These are phyloP conservation scores for Skeletonema marinoi DNA, from an alignment of 108 stramenopile genomes.

Conservation along the genomic window DNA sequence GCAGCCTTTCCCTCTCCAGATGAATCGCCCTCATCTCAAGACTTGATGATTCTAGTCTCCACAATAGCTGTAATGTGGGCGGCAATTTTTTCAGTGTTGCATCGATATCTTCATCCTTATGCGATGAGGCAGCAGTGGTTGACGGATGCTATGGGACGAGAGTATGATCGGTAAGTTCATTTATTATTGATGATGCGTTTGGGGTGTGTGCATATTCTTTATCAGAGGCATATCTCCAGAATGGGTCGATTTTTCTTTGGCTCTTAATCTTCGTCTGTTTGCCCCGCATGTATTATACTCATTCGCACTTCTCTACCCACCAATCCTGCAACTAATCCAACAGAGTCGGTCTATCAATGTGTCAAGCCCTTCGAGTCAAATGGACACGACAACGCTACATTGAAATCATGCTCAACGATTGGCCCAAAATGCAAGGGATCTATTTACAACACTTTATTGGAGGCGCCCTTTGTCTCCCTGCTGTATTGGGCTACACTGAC, in stretches of 20 bases:
- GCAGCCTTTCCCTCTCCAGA: background rate
- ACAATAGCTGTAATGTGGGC: conserved; percentile 29
- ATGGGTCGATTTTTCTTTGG: too few relatives aligned
- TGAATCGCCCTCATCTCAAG: conserved; percentile 11
- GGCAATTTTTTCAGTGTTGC: conserved; percentile 10
- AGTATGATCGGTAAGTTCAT: conserved; percentile 18
- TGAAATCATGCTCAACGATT: conserved; percentile 21
- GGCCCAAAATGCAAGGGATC: conserved; percentile 31
- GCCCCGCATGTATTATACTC: background rate
- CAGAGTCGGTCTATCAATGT: conserved; percentile 22
- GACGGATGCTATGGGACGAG: conserved; percentile 22
- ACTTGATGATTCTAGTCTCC: conserved; percentile 26
- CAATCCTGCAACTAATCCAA: background rate
- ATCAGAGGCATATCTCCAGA: too few relatives aligned
- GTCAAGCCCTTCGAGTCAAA: conserved; percentile 16
- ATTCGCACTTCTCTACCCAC: background rate
- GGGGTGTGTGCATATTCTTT: too few relatives aligned
- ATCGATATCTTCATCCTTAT: conserved; percentile 10
- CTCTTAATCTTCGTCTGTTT: too few relatives aligned
- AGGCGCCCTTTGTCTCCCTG: conserved; percentile 33
- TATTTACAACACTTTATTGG: conserved; percentile 36
- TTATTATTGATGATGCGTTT: too few relatives aligned
- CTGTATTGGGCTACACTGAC: conserved; percentile 21
- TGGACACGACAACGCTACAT: conserved; percentile 33
- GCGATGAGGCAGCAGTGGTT: conserved; percentile 23